Evolutionary conservation across 441 rosid genomes (phyloP).

Genomic region (Pelargonium citronellum): DNA sequence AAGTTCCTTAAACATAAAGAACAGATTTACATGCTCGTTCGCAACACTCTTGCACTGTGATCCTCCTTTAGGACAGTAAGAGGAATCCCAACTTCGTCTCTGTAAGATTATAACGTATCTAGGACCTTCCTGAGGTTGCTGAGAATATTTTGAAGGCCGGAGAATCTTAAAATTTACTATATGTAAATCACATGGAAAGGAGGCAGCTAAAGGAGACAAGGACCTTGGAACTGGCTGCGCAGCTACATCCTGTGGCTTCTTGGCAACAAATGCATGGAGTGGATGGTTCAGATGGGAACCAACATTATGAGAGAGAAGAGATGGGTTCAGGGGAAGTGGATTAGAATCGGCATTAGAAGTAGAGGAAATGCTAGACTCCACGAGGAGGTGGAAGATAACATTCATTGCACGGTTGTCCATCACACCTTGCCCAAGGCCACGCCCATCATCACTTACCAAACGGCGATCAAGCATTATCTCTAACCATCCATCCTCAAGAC

Average conservation of each 20-base stretch:
- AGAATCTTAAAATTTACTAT: slow-evolving; percentile 81
- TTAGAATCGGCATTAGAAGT: slow-evolving; percentile 37
- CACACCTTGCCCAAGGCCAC: slow-evolving; percentile 99
- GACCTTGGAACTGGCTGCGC: slow-evolving; percentile 43
- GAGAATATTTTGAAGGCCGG: slow-evolving; percentile 61
- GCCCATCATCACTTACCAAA: slow-evolving; percentile 74
- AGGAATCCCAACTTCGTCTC: slow-evolving; percentile 69
- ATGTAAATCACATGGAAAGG: slow-evolving; percentile 85
- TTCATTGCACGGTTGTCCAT: slow-evolving; percentile 84
- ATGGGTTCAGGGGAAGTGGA: slow-evolving; percentile 58
- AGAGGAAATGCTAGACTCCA: slow-evolving; percentile 62
- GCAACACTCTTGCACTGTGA: slow-evolving; percentile 53
- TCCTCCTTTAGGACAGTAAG: slow-evolving; percentile 60
- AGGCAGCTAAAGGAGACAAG: slow-evolving; percentile 66
- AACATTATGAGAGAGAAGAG: slow-evolving; percentile 68
- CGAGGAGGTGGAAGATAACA: slow-evolving; percentile 63
- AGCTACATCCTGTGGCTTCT: slow-evolving; percentile 60
- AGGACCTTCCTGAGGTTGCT: slow-evolving; percentile 45
- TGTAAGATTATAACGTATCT: slow-evolving; percentile 63
- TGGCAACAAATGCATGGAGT: slow-evolving; percentile 67
- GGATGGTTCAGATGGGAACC: slow-evolving; percentile 86
- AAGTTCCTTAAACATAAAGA: slow-evolving; percentile 68
- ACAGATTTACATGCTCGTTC: slow-evolving; percentile 59
- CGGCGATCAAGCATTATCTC: slow-evolving; percentile 97
- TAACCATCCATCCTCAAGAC: slow-evolving; percentile 74